Conservation (phyloP, 352 stramenopile genomes). For the Globisporangium irregulare region DNA sequence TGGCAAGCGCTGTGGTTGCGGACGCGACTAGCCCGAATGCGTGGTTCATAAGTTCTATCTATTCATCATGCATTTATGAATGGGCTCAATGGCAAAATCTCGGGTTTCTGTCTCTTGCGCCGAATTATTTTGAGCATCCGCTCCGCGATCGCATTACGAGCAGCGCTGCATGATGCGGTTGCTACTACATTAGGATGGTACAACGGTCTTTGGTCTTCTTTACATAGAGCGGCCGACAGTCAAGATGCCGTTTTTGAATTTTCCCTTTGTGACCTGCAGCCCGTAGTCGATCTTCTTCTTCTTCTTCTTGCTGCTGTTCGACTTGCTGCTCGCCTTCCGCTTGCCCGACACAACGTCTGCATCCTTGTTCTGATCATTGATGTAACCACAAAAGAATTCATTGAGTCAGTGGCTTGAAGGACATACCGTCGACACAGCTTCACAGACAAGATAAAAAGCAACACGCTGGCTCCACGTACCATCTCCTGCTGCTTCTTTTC, state of each 20-base stretch:
- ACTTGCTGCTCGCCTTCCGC: constrained; percentile 31
- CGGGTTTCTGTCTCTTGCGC: neutral
- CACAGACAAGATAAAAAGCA: neutral
- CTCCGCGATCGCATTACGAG: neutral
- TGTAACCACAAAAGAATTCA: neutral
- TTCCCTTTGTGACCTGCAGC: constrained; percentile 67
- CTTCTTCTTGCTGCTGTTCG: constrained; percentile 47
- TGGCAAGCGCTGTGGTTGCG: constrained; percentile 10
- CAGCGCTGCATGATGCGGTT: neutral
- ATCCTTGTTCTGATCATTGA: constrained; percentile 47
- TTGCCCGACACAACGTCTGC: constrained; percentile 72
- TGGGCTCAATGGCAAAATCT: neutral
- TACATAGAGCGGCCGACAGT: constrained; percentile 43
- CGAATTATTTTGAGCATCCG: constrained; percentile 3
- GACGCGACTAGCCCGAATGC: neutral
- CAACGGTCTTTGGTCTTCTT: constrained; percentile 10
- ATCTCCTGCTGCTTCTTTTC: constrained; percentile 57
- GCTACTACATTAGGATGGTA: neutral
- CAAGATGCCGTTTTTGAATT: constrained; percentile 73
- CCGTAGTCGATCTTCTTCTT: constrained; percentile 78
- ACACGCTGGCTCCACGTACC: constrained; percentile 26
- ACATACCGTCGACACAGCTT: neutral
- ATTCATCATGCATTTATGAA: neutral
- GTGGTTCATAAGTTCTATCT: constrained; percentile 5
- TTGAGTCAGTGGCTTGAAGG: neutral